A percentile compares a stretch with the other conserved stretches of the same genome.
Conservation (phyloP, 257 asterid genomes). For the Fraxinus excelsior region DNA sequence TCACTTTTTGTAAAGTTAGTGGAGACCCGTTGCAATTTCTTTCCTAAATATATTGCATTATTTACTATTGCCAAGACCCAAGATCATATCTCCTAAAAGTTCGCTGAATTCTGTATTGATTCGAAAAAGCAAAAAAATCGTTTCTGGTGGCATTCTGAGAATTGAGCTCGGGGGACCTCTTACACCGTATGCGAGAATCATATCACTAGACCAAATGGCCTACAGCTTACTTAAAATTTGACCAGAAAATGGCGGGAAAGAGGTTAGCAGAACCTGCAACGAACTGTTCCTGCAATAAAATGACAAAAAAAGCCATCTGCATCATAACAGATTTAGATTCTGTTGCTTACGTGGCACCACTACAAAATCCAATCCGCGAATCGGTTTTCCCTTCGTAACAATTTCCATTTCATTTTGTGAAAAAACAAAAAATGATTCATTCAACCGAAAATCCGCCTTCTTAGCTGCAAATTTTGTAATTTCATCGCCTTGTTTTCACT, state of each 20-base stretch:
- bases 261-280: not conserved
- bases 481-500: not conserved
- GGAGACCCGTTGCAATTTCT: too few species aligned
- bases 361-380: not conserved
- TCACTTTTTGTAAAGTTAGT: too few species aligned
- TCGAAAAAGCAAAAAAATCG: too few species aligned
- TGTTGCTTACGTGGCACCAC: constrained; percentile 30
- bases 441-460: not conserved
- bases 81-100: too few species aligned
- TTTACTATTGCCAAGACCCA: too few species aligned
- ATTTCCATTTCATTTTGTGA: not conserved
- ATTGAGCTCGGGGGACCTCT: constrained; percentile 89
- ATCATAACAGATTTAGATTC: constrained; percentile 18
- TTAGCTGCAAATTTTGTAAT: not conserved
- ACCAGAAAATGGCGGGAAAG: not conserved
- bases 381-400: not conserved
- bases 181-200: constrained; percentile 85
- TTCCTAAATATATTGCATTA: too few species aligned
- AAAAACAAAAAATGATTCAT: too few species aligned
- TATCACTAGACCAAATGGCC: constrained; percentile 85
- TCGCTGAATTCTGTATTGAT: too few species aligned
- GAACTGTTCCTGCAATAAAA: not conserved
- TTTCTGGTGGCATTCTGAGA: constrained; percentile 23
- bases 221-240: too few species aligned
- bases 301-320: constrained; percentile 19